phyloP scores from a whole-genome alignment of 2,329 filamentous ascomycete genomes.

The Claviceps sp. region DNA sequence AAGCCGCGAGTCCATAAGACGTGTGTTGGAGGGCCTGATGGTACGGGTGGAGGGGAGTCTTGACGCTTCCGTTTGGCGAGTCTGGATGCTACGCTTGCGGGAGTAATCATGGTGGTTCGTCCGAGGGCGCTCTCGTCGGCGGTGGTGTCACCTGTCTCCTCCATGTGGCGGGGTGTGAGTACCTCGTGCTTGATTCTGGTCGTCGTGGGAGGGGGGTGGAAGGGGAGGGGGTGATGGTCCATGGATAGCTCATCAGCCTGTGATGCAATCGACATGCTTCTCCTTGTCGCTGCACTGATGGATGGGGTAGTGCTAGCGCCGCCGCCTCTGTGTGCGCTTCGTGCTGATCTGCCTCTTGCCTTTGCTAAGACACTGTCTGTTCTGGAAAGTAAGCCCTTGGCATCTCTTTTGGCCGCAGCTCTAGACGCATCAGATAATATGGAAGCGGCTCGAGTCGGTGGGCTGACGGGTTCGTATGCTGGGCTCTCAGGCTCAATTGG shows the following conservation, averaged over 20 bases:
- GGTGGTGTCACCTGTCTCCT: constrained; percentile 42
- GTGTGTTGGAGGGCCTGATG: constrained; percentile 45
- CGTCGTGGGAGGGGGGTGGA: constrained; percentile 18
- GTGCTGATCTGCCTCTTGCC: constrained; percentile 22
- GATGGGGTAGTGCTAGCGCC: constrained; percentile 23
- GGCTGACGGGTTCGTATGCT: constrained; percentile 45
- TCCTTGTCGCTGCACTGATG: constrained; percentile 19
- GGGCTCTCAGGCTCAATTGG: constrained; percentile 33
- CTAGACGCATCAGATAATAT: constrained; percentile 21
- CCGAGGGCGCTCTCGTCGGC: constrained; percentile 37
- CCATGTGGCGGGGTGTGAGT: constrained; percentile 37
- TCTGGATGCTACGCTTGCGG: constrained; percentile 24
- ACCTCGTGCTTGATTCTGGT: constrained; percentile 46
- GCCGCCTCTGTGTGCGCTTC: constrained; percentile 21
- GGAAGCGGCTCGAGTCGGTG: constrained; percentile 28
- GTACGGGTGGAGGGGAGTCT: constrained; percentile 29
- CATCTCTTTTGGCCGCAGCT: constrained; percentile 19
- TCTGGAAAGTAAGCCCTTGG: constrained; percentile 11
- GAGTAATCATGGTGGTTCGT: constrained; percentile 23
- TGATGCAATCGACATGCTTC: constrained; percentile 33
- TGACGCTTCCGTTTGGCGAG: constrained; percentile 44
- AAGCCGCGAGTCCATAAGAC: constrained; percentile 67
- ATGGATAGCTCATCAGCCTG: constrained; percentile 34
- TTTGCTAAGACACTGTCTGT: constrained; percentile 16
- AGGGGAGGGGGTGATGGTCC: constrained; percentile 18